Evolutionary conservation across 1,139 yeast species (phyloP), one percentile per base, ranked within the genome.

Genomic region (Candida neerlandica): DNA sequence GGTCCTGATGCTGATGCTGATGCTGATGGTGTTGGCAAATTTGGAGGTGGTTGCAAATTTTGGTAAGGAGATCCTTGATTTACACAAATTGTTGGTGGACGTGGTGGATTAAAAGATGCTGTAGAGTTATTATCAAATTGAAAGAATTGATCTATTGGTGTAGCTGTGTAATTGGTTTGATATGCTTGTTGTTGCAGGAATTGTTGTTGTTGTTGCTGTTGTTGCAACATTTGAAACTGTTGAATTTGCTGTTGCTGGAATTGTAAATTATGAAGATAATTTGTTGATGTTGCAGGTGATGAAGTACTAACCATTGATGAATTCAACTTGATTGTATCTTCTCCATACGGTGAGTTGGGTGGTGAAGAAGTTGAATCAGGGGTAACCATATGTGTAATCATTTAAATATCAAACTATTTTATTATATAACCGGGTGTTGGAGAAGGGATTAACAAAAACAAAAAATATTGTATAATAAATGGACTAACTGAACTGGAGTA

Each of bases 271-370:
- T 33, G 45, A 15, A 43, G 34, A 26, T 35, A 35, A 12, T 15
- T 14, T 19, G 41, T 7, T 5, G 44, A 32, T 32, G 42, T 45
- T 6, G 52, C 50, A 21, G 51, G 54, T 15, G 63, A 57, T 9
- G 61, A 49, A 5, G 65, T 53, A 33, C 61, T 55, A 4, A 59
- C 49, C 35, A 60, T 53, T 15, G 66, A 62, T 19, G 58, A 51
- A 46, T 59, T 61, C 53, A 63, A 53, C 46, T 54, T 57, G 43
- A 63, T 60, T 34, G 67, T 61, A 42, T 65, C 68, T 42, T 64
- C 68, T n/a, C 63, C 57, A 47, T 62, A 67, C 26, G 57, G 59
- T n/a, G 56, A 52, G 10, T 51, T 43, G 16, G 53, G 43, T 16
- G 50, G 45, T 26, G 51, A 50, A 12, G 51, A 18, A 23, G 50